phyloP scores from a whole-genome alignment of 2,329 filamentous ascomycete species.

The Aspergillus hiratsukae region DNA sequence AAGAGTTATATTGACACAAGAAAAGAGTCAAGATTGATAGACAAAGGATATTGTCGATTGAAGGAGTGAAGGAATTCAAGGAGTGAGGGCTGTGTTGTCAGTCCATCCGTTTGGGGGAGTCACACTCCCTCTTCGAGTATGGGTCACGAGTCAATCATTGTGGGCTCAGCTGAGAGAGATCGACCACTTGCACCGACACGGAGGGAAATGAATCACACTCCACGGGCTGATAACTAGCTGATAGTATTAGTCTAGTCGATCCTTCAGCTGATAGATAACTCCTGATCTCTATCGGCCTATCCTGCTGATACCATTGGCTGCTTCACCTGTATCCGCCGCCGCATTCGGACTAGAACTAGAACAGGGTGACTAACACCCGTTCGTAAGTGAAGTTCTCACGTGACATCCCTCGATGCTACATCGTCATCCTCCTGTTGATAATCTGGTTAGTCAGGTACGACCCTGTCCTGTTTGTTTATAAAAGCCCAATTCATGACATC shows the following conservation, averaged over 20 bases:
- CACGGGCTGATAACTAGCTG: neutral
- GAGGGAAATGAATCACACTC: neutral
- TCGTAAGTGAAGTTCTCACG: neutral
- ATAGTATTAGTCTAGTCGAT: no score
- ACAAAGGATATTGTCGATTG: neutral
- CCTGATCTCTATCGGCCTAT: neutral
- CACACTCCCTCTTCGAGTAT: constrained; percentile 7
- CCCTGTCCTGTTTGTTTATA: neutral
- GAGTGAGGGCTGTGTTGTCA: neutral
- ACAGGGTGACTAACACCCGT: neutral
- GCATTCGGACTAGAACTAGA: neutral
- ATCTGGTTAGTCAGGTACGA: neutral
- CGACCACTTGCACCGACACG: neutral
- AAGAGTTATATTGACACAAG: neutral
- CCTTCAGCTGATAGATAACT: neutral
- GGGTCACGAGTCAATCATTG: constrained; percentile 7
- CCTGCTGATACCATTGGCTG: neutral
- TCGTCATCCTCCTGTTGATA: no score
- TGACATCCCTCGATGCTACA: neutral
- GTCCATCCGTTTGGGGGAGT: constrained; percentile 4
- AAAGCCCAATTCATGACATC: neutral
- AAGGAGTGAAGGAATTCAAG: neutral
- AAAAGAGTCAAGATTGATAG: neutral
- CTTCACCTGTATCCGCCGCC: neutral
- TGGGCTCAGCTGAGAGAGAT: neutral